phyloP scores from a whole-genome alignment of 2,329 filamentous ascomycete species.

The Cercospora zeae-maydis region DNA sequence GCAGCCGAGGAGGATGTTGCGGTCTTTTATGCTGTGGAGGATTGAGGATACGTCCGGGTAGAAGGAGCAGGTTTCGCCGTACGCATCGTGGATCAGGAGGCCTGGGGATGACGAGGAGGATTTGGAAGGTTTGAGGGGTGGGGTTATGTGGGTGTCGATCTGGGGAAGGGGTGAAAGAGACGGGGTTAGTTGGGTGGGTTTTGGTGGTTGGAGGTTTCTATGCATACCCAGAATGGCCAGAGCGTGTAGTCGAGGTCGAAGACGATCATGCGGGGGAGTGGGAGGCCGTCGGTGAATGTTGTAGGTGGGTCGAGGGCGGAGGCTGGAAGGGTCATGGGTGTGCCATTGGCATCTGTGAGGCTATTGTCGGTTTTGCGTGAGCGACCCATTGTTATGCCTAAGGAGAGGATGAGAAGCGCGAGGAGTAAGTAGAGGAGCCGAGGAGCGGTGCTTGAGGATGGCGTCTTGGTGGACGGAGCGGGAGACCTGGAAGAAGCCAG shows the following conservation, averaged over 20 bases:
- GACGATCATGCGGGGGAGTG: slow-evolving; percentile 77
- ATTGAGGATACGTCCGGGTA: slow-evolving; percentile 46
- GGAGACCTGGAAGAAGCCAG: slow-evolving; percentile 1
- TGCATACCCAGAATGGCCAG: slow-evolving; percentile 81
- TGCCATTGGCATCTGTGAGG: slow-evolving; percentile 25
- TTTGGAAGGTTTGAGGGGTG: slow-evolving; percentile 51
- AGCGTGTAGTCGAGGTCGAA: slow-evolving; percentile 98
- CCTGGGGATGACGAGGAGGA: slow-evolving; percentile 35
- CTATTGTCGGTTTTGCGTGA: slow-evolving; percentile 10
- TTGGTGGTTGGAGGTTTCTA: neutral
- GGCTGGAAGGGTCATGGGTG: slow-evolving; percentile 38
- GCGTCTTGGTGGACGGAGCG: neutral
- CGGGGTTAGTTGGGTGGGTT: neutral
- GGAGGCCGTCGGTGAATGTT: slow-evolving; percentile 63
- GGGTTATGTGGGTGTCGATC: slow-evolving; percentile 73
- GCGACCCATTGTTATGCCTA: slow-evolving; percentile 23
- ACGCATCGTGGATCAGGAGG: slow-evolving; percentile 50
- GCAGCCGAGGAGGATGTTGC: slow-evolving; percentile 60
- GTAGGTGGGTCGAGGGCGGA: slow-evolving; percentile 43
- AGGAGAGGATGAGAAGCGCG: slow-evolving; percentile 9
- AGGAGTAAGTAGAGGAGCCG: slow-evolving; percentile 5
- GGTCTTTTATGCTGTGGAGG: slow-evolving; percentile 57
- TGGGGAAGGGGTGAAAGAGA: neutral
- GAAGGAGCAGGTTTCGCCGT: slow-evolving; percentile 47
- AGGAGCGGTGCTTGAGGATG: neutral